Base-by-base conservation (phyloP, 2,329 filamentous ascomycete species). In the Lecanosticta acicola region DNA sequence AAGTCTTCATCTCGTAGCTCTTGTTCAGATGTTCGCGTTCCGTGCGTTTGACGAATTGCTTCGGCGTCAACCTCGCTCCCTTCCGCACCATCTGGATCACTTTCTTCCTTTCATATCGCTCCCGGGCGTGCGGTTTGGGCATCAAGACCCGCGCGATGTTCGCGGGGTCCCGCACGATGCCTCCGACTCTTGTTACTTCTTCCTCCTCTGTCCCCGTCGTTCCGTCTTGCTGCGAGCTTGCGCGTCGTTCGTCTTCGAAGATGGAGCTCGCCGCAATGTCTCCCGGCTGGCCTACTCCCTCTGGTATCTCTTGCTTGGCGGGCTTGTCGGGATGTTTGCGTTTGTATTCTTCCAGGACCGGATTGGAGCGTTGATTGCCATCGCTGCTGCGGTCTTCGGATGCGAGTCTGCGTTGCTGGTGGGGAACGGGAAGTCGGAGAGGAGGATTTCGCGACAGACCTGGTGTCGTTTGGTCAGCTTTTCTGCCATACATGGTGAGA, bases 41-140 rank as follows among this genome's bases (percentile, higher is more conserved):
- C 5, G 76, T 79, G 56, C 83, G 80, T 62, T 80, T 78, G 49
- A 96, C 78, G 44, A 78, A 73, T 58, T 89, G 79, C 41, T 77
- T 72, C 52, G 79, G 79, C 14, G 80, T 77, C 41, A 90, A 66
- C 35, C 85, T 76, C 7, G 85, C 84, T 39, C 84, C 74, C 50
- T 78, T 78, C 42, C 76, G 77, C 39, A 96, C 76, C 66, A 85
- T 79, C 56, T 85, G 80, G 45, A 91, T 84, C 33, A 94, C 79
- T 76, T 90, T 88, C 68, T 84, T 88, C 59, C 87, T 78, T 71
- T 94, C 82, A 81, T 86, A 95, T 47, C 83, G 77, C 43, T 81
- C 72, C 47, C 89, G 80, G 46, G 76, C 76, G 36, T 75, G 69
- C 13, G 90, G 89, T 56, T 85, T 79, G 3, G 93, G 93, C 65